phyloP scores from a whole-genome alignment of 2,329 filamentous ascomycete species.

The Chaetothyriales sp. region DNA sequence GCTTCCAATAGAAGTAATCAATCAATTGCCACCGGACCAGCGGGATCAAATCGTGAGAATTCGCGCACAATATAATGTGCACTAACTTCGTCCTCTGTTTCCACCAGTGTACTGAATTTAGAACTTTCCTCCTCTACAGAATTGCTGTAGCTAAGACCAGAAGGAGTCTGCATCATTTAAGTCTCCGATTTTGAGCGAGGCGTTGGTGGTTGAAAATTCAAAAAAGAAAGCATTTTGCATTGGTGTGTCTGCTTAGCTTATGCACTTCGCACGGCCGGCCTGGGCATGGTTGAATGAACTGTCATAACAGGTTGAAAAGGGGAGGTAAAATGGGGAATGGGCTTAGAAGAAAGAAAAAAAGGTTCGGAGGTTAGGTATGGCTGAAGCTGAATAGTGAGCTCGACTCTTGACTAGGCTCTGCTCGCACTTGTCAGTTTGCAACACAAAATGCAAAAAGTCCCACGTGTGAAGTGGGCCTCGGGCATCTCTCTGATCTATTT shows the following conservation, averaged over 20 bases:
- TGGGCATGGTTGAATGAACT: neutral
- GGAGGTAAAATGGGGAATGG: too few species aligned
- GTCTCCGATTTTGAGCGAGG: neutral
- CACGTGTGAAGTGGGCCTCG: too few species aligned
- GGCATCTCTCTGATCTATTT: too few species aligned
- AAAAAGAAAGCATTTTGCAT: neutral
- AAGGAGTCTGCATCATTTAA: neutral
- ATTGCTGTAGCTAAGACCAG: too few species aligned
- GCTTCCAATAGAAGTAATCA: slow-evolving; percentile 67
- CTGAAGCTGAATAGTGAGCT: too few species aligned
- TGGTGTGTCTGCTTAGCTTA: neutral
- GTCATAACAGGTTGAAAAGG: neutral
- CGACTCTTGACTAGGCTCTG: too few species aligned
- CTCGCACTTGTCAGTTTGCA: too few species aligned
- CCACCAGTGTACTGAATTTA: neutral
- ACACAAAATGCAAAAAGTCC: too few species aligned
- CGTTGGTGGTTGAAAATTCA: neutral
- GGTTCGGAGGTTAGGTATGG: too few species aligned
- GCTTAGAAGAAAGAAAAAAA: too few species aligned
- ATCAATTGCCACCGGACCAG: slow-evolving; percentile 61
- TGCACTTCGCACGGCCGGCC: too few species aligned
- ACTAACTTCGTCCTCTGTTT: slow-evolving; percentile 6
- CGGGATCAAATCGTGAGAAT: slow-evolving; percentile 67
- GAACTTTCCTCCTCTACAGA: neutral
- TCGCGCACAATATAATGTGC: slow-evolving; percentile 44